Evolutionary conservation across 139 green algal genomes (phyloP).

Genomic region (Yamagishiella unicocca): DNA sequence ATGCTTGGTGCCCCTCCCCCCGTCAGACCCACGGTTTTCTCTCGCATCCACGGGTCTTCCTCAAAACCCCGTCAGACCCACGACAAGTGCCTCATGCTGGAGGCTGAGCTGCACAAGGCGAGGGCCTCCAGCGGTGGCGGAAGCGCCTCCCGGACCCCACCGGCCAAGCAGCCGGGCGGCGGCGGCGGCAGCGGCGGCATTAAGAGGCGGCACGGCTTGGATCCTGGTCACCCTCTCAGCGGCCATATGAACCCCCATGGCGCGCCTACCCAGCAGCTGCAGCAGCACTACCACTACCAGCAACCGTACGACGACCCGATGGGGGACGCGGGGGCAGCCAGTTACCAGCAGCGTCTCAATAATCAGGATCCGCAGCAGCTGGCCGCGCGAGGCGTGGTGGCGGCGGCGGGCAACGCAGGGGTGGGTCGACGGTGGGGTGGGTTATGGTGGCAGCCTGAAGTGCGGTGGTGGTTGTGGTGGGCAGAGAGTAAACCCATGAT

Average conservation of each 20-base stretch:
- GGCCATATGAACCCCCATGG: not conserved
- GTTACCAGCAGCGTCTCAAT: not conserved
- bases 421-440: no score
- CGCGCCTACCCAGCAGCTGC: not conserved
- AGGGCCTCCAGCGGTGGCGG: not conserved
- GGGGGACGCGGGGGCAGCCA: not conserved
- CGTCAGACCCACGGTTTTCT: no score
- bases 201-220: not conserved
- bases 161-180: not conserved
- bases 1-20: no score
- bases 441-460: no score
- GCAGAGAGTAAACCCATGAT: no score
- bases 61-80: no score
- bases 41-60: no score
- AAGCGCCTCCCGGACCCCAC: not conserved
- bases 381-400: not conserved
- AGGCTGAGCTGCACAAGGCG: slow-evolving; percentile 28
- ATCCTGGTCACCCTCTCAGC: not conserved
- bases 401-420: no score
- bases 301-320: not conserved
- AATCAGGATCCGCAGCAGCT: not conserved
- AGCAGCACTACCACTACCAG: not conserved
- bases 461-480: no score
- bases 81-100: not conserved
- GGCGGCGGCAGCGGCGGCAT: not conserved